A percentile compares a stretch with the other conserved stretches of the same genome.
Conservation (phyloP, 257 asterid species). For the Gentiana dahurica region DNA sequence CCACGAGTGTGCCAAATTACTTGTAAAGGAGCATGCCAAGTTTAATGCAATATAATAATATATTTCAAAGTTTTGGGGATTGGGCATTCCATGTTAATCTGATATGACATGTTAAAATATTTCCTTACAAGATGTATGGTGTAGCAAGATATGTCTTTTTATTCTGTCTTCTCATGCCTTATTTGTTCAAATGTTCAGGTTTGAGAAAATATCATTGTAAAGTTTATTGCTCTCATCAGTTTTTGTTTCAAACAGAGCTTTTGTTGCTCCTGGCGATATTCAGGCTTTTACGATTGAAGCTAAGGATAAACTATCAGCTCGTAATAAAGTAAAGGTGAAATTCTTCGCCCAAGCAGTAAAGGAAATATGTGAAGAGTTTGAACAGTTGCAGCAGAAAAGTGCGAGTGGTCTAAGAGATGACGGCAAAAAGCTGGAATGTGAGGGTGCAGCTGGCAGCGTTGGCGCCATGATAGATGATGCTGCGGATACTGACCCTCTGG, state of each 20-base stretch:
- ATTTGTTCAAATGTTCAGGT: no score
- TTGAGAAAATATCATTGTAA: no score
- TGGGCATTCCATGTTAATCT: no score
- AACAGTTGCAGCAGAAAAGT: conserved; percentile 38
- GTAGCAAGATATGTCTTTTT: no score
- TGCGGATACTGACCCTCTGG: conserved; percentile 20
- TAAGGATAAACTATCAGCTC: conserved; percentile 53
- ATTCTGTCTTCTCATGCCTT: no score
- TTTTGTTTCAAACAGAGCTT: conserved; percentile 51
- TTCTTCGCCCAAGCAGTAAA: conserved; percentile 67
- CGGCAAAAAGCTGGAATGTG: conserved; percentile 24
- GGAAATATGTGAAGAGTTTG: conserved; percentile 73
- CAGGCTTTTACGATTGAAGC: conserved; percentile 62
- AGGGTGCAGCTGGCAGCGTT: conserved; percentile 24
- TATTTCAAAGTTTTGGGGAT: no score
- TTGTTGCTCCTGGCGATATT: conserved; percentile 83
- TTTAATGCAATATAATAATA: no score
- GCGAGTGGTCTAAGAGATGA: conserved; percentile 36
- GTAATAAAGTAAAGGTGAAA: conserved; percentile 59
- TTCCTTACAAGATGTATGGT: no score
- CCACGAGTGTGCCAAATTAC: no score
- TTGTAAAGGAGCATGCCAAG: no score
- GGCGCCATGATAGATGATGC: conserved; percentile 35
- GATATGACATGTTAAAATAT: no score
- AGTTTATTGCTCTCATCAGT: conserved; percentile 4